Percentiles rank a stretch among this genome's conserved stretches.
Evolutionary conservation across 1,284 basidiomycete species (phyloP).

Genomic region (Lignosus rhinocerotis): DNA sequence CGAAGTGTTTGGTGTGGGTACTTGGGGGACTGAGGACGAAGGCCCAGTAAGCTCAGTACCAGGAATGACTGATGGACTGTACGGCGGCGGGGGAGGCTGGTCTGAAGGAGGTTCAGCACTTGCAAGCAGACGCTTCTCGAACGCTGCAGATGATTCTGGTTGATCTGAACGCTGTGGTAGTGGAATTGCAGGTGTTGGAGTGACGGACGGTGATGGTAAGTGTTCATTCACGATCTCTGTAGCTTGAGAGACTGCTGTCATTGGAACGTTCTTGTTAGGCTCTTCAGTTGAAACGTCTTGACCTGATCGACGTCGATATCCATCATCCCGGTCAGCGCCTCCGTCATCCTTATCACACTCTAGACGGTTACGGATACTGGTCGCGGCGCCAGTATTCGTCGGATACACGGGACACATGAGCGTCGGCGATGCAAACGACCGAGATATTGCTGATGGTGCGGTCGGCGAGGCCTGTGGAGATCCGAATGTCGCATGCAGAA

Average conservation of each 20-base stretch:
- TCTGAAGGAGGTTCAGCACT: constrained; percentile 14
- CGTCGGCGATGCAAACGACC: constrained; percentile 27
- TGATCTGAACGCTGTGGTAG: background rate
- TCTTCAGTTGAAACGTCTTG: constrained; percentile 41
- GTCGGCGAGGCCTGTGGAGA: constrained; percentile 45
- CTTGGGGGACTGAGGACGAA: constrained; percentile 6
- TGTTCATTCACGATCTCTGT: constrained; percentile 14
- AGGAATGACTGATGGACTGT: constrained; percentile 13
- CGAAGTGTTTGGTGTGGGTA: constrained; percentile 1
- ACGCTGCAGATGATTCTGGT: constrained; percentile 3
- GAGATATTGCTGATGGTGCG: constrained; percentile 19
- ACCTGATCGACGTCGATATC: constrained; percentile 7
- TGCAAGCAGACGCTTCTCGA: constrained; percentile 20
- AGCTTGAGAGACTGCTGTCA: constrained; percentile 14
- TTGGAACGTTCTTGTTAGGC: constrained; percentile 28
- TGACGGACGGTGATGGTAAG: background rate
- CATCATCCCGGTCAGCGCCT: constrained; percentile 2
- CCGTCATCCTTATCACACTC: constrained; percentile 33
- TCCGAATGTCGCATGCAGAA: constrained; percentile 55
- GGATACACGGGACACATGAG: constrained; percentile 22
- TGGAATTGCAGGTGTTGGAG: constrained; percentile 11
- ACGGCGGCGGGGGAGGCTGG: constrained; percentile 16
- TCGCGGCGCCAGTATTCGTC: constrained; percentile 30
- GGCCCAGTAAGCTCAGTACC: background rate
- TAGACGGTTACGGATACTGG: constrained; percentile 37